Conservation (phyloP, 129 eudicot genomes). For the Arctium lappa region DNA sequence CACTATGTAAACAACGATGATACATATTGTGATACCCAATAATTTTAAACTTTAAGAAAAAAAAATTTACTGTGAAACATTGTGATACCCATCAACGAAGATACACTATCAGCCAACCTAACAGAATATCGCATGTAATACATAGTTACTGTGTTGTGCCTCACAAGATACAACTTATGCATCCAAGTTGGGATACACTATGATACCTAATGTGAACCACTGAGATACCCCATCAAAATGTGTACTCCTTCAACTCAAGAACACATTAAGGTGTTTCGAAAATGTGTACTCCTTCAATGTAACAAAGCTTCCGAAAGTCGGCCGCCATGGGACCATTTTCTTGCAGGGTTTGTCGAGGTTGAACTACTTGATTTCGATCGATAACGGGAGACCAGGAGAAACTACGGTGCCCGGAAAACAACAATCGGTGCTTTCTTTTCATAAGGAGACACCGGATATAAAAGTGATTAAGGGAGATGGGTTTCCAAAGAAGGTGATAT, state of each 20-base stretch:
- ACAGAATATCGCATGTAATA: too few species aligned
- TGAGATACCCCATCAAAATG: too few species aligned
- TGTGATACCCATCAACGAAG: too few species aligned
- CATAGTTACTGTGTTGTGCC: too few species aligned
- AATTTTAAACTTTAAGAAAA: too few species aligned
- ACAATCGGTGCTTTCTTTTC: conserved; percentile 69
- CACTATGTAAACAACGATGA: too few species aligned
- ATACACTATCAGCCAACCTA: too few species aligned
- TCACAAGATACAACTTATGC: too few species aligned
- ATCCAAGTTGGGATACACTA: too few species aligned
- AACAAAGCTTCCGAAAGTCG: conserved; percentile 37
- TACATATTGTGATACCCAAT: too few species aligned
- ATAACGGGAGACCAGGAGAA: conserved; percentile 46
- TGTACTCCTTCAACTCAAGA: conserved; percentile 23
- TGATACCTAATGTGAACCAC: too few species aligned
- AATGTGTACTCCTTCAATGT: conserved; percentile 61
- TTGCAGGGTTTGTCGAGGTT: conserved; percentile 55
- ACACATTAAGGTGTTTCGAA: conserved; percentile 47
- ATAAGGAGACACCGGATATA: conserved; percentile 40
- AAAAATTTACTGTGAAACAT: too few species aligned
- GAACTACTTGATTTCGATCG: conserved; percentile 52
- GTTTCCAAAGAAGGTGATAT: conserved; percentile 62
- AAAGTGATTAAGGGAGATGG: conserved; percentile 59
- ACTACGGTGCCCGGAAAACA: conserved; percentile 80
- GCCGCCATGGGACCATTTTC: conserved; percentile 64